Conservation (phyloP, 106 monocot genomes). For the Amphibolis antarctica region DNA sequence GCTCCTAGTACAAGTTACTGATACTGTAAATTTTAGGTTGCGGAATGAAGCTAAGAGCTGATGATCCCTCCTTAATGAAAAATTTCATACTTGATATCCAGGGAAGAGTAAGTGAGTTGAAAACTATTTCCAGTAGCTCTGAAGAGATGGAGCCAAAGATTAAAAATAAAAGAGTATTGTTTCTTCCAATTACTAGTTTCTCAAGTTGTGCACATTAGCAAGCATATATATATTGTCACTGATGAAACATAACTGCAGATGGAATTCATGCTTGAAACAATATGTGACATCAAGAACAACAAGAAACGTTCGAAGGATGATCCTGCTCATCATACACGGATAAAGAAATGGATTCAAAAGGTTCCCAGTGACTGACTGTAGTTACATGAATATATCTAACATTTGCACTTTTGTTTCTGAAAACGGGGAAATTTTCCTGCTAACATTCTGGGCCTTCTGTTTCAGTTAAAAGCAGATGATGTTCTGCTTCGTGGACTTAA, state of each 20-base stretch:
- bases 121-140: slow-evolving; percentile 11
- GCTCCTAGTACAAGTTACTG: neutral
- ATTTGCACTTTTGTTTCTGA: no score
- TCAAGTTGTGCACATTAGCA: neutral
- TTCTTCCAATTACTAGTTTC: neutral
- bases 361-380: slow-evolving; percentile 14
- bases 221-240: neutral
- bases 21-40: slow-evolving; percentile 40
- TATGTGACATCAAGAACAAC: slow-evolving; percentile 97
- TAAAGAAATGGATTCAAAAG: slow-evolving; percentile 99
- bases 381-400: neutral
- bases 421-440: no score
- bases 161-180: slow-evolving; percentile 54
- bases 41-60: slow-evolving; percentile 82
- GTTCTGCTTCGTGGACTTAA: slow-evolving; percentile 63
- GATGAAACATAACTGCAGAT: slow-evolving; percentile 44
- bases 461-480: slow-evolving; percentile 65
- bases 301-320: slow-evolving; percentile 76
- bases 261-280: slow-evolving; percentile 95
- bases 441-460: neutral
- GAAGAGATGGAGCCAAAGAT: slow-evolving; percentile 31
- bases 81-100: slow-evolving; percentile 65
- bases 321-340: slow-evolving; percentile 46
- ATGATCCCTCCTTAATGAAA: slow-evolving; percentile 89
- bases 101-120: slow-evolving; percentile 55